Evolutionary conservation across 2,329 filamentous ascomycete species (phyloP).

Genomic region (Diaporthe ilicicola): DNA sequence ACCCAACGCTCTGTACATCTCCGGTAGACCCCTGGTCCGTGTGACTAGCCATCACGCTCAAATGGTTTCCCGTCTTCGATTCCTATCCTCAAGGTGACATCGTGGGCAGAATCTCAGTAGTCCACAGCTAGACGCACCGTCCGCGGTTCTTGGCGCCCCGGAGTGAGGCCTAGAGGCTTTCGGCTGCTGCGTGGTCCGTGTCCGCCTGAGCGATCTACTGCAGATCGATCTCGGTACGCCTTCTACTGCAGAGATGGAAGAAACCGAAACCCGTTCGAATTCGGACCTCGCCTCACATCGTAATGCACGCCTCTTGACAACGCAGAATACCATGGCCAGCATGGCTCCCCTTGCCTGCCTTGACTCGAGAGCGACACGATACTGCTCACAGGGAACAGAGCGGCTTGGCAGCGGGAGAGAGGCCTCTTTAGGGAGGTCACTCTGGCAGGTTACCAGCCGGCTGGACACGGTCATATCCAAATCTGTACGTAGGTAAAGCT

Average conservation of each 20-base stretch:
- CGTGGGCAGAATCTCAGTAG: neutral
- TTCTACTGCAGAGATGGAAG: neutral
- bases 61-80: neutral
- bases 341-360: neutral
- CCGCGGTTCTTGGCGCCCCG: neutral
- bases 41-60: constrained; percentile 5
- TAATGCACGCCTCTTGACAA: neutral
- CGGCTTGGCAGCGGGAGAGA: constrained; percentile 17
- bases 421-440: constrained; percentile 19
- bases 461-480: neutral
- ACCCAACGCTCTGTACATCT: neutral
- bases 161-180: neutral
- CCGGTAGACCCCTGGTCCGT: neutral
- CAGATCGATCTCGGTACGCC: neutral
- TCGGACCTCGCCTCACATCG: neutral
- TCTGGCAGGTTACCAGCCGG: constrained; percentile 6
- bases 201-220: neutral
- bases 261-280: neutral
- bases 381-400: constrained; percentile 2
- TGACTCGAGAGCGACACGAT: neutral
- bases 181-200: neutral
- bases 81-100: neutral
- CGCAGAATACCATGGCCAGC: neutral
- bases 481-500: neutral
- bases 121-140: neutral